A percentile compares a stretch with the other conserved stretches of the same genome.
Evolutionary conservation across 768 basidiomycete species (phyloP).

Genomic region (Amanita fuliginea): DNA sequence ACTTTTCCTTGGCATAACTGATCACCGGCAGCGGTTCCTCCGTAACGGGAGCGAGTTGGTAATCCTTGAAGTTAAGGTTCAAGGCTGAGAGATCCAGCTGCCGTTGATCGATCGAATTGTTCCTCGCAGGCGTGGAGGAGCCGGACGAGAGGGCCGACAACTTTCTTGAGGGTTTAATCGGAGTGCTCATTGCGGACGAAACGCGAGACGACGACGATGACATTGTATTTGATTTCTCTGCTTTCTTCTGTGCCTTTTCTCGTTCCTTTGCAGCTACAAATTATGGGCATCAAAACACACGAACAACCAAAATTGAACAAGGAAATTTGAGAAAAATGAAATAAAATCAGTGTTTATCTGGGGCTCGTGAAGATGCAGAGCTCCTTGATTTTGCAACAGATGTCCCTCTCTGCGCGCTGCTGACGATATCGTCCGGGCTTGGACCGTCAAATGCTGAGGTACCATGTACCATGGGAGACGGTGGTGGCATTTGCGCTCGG

Average conservation of each 20-base stretch:
- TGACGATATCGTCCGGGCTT: conserved; percentile 87
- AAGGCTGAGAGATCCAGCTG: conserved; percentile 66
- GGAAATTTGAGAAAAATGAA: conserved; percentile 9
- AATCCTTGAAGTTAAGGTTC: conserved; percentile 45
- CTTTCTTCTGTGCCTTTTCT: conserved; percentile 49
- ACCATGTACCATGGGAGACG: conserved; percentile 21
- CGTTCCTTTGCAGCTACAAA: conserved; percentile 69
- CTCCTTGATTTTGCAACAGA: conserved; percentile 33
- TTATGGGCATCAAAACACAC: conserved; percentile 24
- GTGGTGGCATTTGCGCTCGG: conserved; percentile 18
- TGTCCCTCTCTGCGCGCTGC: conserved; percentile 72
- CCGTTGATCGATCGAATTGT: conserved; percentile 33
- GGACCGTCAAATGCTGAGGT: conserved; percentile 69
- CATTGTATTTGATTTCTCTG: conserved; percentile 29
- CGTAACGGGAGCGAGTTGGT: conserved; percentile 16
- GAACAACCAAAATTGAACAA: conserved; percentile 15
- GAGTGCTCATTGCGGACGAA: conserved; percentile 30
- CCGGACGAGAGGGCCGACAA: conserved; percentile 24
- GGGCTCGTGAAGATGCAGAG: conserved; percentile 12
- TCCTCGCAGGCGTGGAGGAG: conserved; percentile 30
- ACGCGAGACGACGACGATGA: conserved; percentile 37
- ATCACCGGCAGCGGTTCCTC: conserved; percentile 55
- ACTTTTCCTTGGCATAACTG: conserved; percentile 63
- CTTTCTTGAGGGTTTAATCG: conserved; percentile 34
- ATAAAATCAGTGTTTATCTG: conserved; percentile 13